These are phyloP conservation scores for Cladosporium austrohemisphaericum DNA, from an alignment of 2,329 filamentous ascomycete species.

Conservation along the genomic window DNA sequence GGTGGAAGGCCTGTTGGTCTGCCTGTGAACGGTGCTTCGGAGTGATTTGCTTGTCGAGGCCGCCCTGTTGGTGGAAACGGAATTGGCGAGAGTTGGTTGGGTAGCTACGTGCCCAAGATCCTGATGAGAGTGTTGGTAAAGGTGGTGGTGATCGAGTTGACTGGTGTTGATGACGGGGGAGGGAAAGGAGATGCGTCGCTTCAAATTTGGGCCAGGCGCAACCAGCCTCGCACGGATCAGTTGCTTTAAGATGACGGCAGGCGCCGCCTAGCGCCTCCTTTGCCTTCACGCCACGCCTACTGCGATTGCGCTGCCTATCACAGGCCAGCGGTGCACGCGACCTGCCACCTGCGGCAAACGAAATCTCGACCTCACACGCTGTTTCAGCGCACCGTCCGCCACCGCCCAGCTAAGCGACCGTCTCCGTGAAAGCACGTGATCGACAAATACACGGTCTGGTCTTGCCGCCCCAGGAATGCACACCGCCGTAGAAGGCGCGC, in stretches of 20 bases:
- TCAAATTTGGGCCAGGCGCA: constrained; percentile 15
- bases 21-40: constrained; percentile 27
- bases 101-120: constrained; percentile 46
- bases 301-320: constrained; percentile 6
- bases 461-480: not conserved
- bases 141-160: constrained; percentile 21
- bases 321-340: constrained; percentile 1
- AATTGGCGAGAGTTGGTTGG: constrained; percentile 50
- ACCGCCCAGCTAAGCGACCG: not conserved
- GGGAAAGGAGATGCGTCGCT: constrained; percentile 18
- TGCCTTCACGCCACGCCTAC: not conserved
- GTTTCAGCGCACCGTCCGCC: not conserved
- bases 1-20: constrained; percentile 37
- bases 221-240: not conserved
- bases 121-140: constrained; percentile 22
- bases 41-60: constrained; percentile 14
- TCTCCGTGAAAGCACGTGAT: not conserved
- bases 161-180: constrained; percentile 25
- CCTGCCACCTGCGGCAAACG: constrained; percentile 6
- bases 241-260: constrained; percentile 12
- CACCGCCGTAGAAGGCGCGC: not conserved
- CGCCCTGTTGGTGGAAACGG: constrained; percentile 40
- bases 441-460: not conserved
- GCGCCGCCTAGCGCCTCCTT: constrained; percentile 11
- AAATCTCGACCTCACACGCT: constrained; percentile 11